Conservation (phyloP, 2,329 filamentous ascomycete species). For the Colletotrichum sp. region DNA sequence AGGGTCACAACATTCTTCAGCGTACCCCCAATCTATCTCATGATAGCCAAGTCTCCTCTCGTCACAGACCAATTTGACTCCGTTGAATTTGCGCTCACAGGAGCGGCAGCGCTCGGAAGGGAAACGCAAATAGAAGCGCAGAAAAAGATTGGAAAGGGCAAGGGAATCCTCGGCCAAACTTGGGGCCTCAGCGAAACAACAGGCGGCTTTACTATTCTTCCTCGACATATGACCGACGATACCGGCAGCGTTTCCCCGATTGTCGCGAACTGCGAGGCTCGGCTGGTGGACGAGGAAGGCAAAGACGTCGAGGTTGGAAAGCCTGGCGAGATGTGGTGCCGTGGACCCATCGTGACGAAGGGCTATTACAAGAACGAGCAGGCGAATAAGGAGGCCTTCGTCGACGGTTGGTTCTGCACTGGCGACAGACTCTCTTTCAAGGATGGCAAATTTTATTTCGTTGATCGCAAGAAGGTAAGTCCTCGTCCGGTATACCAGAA, state of each 20-base stretch:
- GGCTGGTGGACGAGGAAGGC: constrained; percentile 43
- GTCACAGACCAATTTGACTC: constrained; percentile 61
- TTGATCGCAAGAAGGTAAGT: constrained; percentile 73
- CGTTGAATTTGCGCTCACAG: constrained; percentile 51
- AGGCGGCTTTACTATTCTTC: constrained; percentile 50
- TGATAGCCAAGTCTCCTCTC: constrained; percentile 59
- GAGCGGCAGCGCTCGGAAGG: constrained; percentile 61
- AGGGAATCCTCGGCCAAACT: constrained; percentile 52
- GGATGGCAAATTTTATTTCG: constrained; percentile 74
- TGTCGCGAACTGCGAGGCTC: constrained; percentile 38
- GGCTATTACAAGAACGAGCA: constrained; percentile 74
- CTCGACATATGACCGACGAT: constrained; percentile 41
- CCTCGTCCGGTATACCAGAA: accelerated
- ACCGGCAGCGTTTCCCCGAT: constrained; percentile 51
- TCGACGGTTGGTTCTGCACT: constrained; percentile 73
- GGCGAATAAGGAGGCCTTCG: constrained; percentile 66
- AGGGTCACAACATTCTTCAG: constrained; percentile 60
- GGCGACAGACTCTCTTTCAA: constrained; percentile 80
- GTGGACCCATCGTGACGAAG: constrained; percentile 73
- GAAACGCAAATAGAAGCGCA: constrained; percentile 57
- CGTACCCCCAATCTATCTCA: constrained; percentile 65
- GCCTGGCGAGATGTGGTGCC: constrained; percentile 69
- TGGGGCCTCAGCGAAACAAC: constrained; percentile 65
- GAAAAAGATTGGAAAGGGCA: constrained; percentile 48
- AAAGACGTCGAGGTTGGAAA: constrained; percentile 42